Base-by-base conservation (phyloP, 2,329 filamentous ascomycete species). In the Cercospora canescens region DNA sequence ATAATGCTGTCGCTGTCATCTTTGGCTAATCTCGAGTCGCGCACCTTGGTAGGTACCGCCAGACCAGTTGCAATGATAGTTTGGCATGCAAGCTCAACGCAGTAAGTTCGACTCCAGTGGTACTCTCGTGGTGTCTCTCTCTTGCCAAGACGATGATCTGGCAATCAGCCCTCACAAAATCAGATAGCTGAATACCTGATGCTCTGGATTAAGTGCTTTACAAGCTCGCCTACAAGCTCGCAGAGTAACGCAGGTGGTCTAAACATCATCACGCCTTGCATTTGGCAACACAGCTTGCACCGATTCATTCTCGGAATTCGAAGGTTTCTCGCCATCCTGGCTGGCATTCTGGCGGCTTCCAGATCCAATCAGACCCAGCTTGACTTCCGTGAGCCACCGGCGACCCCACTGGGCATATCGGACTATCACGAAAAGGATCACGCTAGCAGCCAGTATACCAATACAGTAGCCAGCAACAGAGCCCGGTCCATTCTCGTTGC, bases 391-490 rank as follows among this genome's bases (percentile, higher is more conserved):
- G 3, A 80, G 54, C 78, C 77, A 80, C 1, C 78, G 69, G 18
- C 80, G 76, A 18, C 79, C 66, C 69, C 74, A 41, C 56, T 81
- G 79, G 35, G 80, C 34, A 61, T 78, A 81, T 24, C 75, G 75
- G 26, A 82, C 78, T n/a, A 82, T 69, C 9, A 79, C 70, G 66
- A 82, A 82, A 3, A 82, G 58, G 28, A 82, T 67, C 16, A 81
- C 74, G 11, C 75, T 73, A 9, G 70, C 79, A n/a, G 50, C 62
- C 7, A 65, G 60, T 14, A 82, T 81, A 2, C 79, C 80, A 58
- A 91, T 78, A 58, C 87, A 85, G 74, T 91, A 92, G 1, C 81
- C 90, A 1, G 87, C 86, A 3, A 93, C 87, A 6, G 82, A 79
- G 0, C 83, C 85, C 24, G 66, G 78, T 18, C 76, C 74, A 6